Base-by-base conservation (phyloP, 768 basidiomycete genomes). In the Cubamyces sp. region DNA sequence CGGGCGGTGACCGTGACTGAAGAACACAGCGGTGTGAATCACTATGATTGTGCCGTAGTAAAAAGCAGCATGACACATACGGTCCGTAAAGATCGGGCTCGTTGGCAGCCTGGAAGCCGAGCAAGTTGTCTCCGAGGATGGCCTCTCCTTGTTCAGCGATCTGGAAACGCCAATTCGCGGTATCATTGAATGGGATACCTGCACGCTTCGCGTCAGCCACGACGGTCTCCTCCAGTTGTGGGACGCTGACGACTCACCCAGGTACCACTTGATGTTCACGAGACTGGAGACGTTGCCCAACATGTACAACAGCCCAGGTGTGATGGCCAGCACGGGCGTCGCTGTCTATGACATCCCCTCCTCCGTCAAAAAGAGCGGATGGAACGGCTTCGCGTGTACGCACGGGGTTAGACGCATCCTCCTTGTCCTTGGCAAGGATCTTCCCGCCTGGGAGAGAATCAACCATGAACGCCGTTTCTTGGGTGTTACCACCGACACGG, bases 401-500 rank as follows among this genome's bases (percentile, higher is more conserved):
- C 65, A 64, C 4, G 15, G 76, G 74, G 51, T 83, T 73, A 62
- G 76, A 75, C 19, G 76, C 54, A 21, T 67, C 60, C 2, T 60
- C 64, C 42, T 70, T 60, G 61, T 79, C 75, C 71, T 90, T 91
- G 53, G 82, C 76, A 19, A 90, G 73, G 21, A 81, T 79, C 15
- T 74, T 68, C 25, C 79, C 78, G 56, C 84, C 80, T 0, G 81
- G 70, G 11, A 86, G 81, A 30, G 74, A 77, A 37, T 76, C 74
- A 9, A 84, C 85, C 64, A 85, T 71, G 5, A 74, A 72, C 11
- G 78, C 87, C 3, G 77, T 81, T 54, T 94, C 92, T 69, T 93
- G 92, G 0, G 88, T 87, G 73, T 92, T 93, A 53, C 91, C 91
- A 34, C 92, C 91, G 1, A 93, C 78, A 57, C 91, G 84, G 15